Evolutionary conservation across 345 rosid genomes (phyloP), one percentile per base, ranked within the genome.

Genomic region (Capsella bursapastoris): DNA sequence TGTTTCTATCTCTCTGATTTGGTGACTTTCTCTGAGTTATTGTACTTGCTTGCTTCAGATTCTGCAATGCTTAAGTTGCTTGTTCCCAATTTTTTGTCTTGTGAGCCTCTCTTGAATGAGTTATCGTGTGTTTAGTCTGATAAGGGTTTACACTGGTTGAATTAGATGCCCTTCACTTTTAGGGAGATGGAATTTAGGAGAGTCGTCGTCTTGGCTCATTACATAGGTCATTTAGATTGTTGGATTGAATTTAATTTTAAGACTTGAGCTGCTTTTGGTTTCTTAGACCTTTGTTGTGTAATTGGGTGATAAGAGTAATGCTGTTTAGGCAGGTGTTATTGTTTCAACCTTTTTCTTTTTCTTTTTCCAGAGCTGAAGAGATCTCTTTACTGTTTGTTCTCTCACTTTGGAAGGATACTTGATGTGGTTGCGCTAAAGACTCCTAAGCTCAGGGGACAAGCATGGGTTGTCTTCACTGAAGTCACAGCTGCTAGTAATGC

Each of bases 381-480:
- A 75, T 88, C 97, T 70, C 92, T 94, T 40, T 90, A 91, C 72
- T 85, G 87, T 80, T 78, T 94, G 62, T 90, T 94, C 84, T 94
- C 98, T 66, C 97, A 91, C 81, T 94, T 86, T 78, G 98, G 97
- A 61, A 90, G 93, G 83, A 88, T 94, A 32, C 71, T 90, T 85
- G 98, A 94, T 85, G 96, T 94, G 67, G 93, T 94, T 71, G 93
- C 97, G 58, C 79, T 94, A 87, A 94, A 91, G 89, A 91, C 97
- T 1, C 82, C 95, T 1, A 91, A 83, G 86, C 98, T 94, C 69
- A 86, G 96, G 22, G 97, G 98, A 22, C 98, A 94, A 81, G 98
- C 97, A n/a, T 94, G 98, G 98, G 89, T 94, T 56, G 88, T 82
- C 28, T 94, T 91, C 68, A 87, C 85, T 79, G 96, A 94, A 78